Conservation (phyloP, 257 asterid genomes). For the Solanum dulcamara region DNA sequence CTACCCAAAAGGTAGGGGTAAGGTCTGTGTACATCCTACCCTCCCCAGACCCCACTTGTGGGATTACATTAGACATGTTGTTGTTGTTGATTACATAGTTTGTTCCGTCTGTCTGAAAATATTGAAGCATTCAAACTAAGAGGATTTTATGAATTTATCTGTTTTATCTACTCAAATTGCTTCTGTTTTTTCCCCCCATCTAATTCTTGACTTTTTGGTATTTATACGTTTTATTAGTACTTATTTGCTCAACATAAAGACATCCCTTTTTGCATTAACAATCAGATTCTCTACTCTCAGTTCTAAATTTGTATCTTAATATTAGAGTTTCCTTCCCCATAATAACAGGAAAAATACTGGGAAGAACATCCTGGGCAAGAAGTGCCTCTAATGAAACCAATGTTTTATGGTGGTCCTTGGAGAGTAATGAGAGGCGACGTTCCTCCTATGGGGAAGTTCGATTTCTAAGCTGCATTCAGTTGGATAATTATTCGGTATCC, state of each 20-base stretch:
- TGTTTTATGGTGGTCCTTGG: constrained; percentile 89
- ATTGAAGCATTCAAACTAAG: not conserved
- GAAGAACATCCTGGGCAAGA: constrained; percentile 82
- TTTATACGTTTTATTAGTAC: not conserved
- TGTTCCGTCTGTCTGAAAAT: not conserved
- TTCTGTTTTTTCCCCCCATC: not conserved
- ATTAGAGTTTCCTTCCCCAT: not conserved
- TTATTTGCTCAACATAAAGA: not conserved
- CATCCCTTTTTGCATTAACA: no score
- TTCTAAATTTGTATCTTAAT: not conserved
- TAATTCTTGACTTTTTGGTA: not conserved
- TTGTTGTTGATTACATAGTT: no score
- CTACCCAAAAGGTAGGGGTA: no score
- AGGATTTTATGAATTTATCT: not conserved
- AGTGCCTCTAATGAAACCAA: constrained; percentile 85
- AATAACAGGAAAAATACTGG: constrained; percentile 79
- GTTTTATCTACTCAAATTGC: not conserved
- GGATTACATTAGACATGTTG: no score
- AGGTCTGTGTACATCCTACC: no score
- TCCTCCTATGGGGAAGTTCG: constrained; percentile 22
- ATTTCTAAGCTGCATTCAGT: not conserved
- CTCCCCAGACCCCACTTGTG: no score
- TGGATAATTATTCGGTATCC: not conserved
- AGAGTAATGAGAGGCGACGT: constrained; percentile 76
- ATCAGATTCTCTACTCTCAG: not conserved